phyloP scores from a whole-genome alignment of 2,329 filamentous ascomycete species.

The Fusarium albidum region DNA sequence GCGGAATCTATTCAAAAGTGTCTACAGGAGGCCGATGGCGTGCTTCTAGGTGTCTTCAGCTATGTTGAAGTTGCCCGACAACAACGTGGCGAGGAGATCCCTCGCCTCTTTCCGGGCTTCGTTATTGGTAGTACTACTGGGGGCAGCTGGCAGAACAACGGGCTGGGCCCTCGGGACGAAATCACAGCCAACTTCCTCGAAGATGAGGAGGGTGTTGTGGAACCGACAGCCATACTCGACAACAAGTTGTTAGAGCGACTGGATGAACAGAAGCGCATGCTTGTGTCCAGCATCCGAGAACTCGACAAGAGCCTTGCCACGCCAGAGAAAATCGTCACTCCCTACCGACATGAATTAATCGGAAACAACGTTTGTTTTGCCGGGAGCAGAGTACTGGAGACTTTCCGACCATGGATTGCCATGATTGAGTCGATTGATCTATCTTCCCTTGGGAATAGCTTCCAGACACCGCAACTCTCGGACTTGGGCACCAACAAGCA shows the following conservation, averaged over 20 bases:
- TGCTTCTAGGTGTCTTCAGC: constrained; percentile 91
- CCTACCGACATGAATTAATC: constrained; percentile 79
- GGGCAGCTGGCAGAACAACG: constrained; percentile 86
- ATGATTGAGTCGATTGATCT: constrained; percentile 93
- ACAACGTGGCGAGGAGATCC: constrained; percentile 92
- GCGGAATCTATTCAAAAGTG: constrained; percentile 95
- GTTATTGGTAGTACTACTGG: constrained; percentile 84
- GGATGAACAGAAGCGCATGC: constrained; percentile 84
- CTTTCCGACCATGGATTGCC: constrained; percentile 88
- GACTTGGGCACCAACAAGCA: constrained; percentile 95
- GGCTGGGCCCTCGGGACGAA: constrained; percentile 70
- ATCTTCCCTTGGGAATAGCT: constrained; percentile 76
- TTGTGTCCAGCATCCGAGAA: constrained; percentile 85
- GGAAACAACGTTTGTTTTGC: constrained; percentile 83
- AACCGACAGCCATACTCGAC: constrained; percentile 80
- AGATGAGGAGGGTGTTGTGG: constrained; percentile 75
- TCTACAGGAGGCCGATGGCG: constrained; percentile 95
- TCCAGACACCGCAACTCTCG: constrained; percentile 83
- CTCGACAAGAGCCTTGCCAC: constrained; percentile 84
- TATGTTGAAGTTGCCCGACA: constrained; percentile 96
- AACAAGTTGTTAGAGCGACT: constrained; percentile 80
- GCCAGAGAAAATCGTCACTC: constrained; percentile 82
- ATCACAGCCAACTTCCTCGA: constrained; percentile 86
- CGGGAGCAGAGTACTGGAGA: constrained; percentile 82
- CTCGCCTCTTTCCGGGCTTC: constrained; percentile 92